Percentiles rank a stretch among this genome's conserved stretches.
Conservation (phyloP, 352 stramenopile genomes). For the Phytopythium cucurbitacearum region DNA sequence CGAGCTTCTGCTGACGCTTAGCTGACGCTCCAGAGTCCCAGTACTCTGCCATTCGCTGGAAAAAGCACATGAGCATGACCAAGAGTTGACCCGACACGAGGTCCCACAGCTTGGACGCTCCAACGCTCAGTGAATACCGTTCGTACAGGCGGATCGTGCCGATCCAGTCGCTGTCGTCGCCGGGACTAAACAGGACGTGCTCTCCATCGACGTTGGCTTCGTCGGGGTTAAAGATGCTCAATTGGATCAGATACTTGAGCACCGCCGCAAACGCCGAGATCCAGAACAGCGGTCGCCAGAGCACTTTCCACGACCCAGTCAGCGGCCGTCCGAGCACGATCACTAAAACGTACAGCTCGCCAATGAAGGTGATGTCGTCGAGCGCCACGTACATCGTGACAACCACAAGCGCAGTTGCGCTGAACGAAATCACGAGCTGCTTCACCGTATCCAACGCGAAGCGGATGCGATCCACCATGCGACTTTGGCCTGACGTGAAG, state of each 20-base stretch:
- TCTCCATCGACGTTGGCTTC: constrained; percentile 9
- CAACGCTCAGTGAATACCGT: constrained; percentile 22
- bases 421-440: constrained; percentile 66
- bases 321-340: constrained; percentile 53
- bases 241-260: constrained; percentile 64
- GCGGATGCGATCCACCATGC: constrained; percentile 41
- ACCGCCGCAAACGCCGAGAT: constrained; percentile 52
- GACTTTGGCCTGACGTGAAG: constrained; percentile 52
- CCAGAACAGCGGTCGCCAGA: constrained; percentile 83
- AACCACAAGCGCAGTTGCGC: constrained; percentile 55
- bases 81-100: constrained; percentile 50
- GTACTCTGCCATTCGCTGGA: constrained; percentile 72
- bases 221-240: constrained; percentile 46
- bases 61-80: constrained; percentile 67
- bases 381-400: constrained; percentile 71
- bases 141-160: constrained; percentile 48
- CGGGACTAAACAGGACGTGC: constrained; percentile 33
- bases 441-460: constrained; percentile 56
- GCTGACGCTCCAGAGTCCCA: constrained; percentile 49
- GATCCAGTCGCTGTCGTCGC: constrained; percentile 55
- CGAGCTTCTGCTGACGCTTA: constrained; percentile 24
- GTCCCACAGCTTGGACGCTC: constrained; percentile 42
- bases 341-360: constrained; percentile 60
- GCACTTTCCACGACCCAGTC: constrained; percentile 49
- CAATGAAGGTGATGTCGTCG: constrained; percentile 55